These are phyloP conservation scores for Lotmaria passim DNA, from an alignment of 208 protist genomes.

Conservation along the genomic window DNA sequence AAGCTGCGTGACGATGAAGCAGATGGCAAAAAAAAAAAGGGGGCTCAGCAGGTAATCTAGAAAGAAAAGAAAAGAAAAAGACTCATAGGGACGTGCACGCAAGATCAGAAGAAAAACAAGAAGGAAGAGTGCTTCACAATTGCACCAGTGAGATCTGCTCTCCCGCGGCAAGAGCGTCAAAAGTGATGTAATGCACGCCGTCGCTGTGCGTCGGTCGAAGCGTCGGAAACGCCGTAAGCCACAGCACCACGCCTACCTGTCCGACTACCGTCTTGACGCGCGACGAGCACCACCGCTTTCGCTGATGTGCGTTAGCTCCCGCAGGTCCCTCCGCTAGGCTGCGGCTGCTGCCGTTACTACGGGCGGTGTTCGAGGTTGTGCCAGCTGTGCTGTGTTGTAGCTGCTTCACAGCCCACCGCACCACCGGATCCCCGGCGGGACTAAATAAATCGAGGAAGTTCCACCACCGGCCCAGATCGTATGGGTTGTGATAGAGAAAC, in stretches of 20 bases:
- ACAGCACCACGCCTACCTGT: slow-evolving; percentile 34
- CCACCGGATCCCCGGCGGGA: slow-evolving; percentile 53
- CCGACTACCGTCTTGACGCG: background rate
- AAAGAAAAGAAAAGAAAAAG: no score
- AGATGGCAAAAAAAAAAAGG: no score
- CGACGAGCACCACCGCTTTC: background rate
- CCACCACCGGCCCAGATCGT: slow-evolving; percentile 66
- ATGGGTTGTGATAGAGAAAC: slow-evolving; percentile 61
- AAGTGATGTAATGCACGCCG: slow-evolving; percentile 76
- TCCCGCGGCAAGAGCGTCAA: slow-evolving; percentile 32
- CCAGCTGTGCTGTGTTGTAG: background rate
- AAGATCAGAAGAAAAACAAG: slow-evolving; percentile 17
- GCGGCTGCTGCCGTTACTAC: background rate
- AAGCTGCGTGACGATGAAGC: no score
- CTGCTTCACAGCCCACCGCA: slow-evolving; percentile 23
- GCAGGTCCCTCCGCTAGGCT: background rate
- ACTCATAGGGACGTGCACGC: background rate
- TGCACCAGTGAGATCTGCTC: slow-evolving; percentile 19
- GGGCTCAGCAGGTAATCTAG: no score
- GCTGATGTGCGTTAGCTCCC: no score
- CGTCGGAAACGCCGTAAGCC: slow-evolving; percentile 59
- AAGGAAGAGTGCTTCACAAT: background rate
- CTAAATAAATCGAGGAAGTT: slow-evolving; percentile 75
- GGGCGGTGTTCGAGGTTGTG: no score
- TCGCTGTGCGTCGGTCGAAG: slow-evolving; percentile 48